These are phyloP conservation scores for Candida chauliodis DNA, from an alignment of 805 yeast species.

Conservation along the genomic window DNA sequence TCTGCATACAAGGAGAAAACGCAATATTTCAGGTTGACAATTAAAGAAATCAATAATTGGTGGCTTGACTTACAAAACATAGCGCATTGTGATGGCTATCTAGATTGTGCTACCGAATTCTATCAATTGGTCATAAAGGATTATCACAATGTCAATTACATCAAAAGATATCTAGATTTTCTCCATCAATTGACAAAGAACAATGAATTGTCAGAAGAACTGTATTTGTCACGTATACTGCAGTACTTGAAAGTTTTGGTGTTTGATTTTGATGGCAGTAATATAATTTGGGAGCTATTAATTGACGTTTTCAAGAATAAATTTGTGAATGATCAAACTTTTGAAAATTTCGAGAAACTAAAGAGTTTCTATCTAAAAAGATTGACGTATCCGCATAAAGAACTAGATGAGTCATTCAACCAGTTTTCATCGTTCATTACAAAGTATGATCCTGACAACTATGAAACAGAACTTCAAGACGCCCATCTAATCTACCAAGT, in stretches of 20 bases:
- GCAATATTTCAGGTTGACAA: conserved; percentile 10
- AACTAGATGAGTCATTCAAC: conserved; percentile 37
- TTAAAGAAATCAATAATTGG: conserved; percentile 14
- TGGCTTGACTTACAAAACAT: conserved; percentile 15
- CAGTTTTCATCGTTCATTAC: conserved; percentile 41
- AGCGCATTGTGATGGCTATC: background rate
- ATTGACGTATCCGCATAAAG: conserved; percentile 38
- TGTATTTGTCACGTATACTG: conserved; percentile 10
- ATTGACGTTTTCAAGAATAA: conserved; percentile 5
- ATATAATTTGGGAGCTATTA: conserved; percentile 19
- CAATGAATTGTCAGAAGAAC: conserved; percentile 8
- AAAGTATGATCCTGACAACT: conserved; percentile 19
- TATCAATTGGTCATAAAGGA: conserved; percentile 15
- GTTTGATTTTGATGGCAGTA: conserved; percentile 22
- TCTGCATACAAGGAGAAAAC: conserved; percentile 11
- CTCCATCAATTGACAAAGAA: conserved; percentile 4
- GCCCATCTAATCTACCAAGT: conserved; percentile 30
- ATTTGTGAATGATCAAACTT: conserved; percentile 10
- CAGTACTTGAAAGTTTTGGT: conserved; percentile 20
- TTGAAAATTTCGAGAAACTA: conserved; percentile 16
- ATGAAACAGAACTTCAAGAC: conserved; percentile 31
- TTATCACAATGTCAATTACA: conserved; percentile 19
- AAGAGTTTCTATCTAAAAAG: conserved; percentile 23
- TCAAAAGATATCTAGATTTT: conserved; percentile 19
- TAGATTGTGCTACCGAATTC: too few species aligned